Base-by-base conservation (phyloP, 1,284 basidiomycete species). In the Rhodotorula sp. region DNA sequence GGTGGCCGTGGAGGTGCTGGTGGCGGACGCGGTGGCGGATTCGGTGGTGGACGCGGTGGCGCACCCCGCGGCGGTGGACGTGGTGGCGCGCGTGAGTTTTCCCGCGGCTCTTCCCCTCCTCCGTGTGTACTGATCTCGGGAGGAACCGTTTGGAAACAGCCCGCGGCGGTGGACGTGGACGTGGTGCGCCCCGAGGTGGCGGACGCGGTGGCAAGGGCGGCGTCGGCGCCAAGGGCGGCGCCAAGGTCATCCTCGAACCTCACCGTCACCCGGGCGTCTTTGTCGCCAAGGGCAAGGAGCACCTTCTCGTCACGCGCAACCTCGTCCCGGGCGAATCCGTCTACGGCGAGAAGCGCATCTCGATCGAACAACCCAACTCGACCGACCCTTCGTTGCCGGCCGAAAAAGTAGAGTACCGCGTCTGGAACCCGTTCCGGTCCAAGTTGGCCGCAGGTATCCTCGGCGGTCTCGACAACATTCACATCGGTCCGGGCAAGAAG, bases 401-500 rank as follows among this genome's bases (percentile, higher is more conserved):
- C 69, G 90, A 91, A 62, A 99, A 99, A 85, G 86, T 89, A 77
- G 95, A 99, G 83, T 99, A 98, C 84, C 87, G 95, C 72, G 96
- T 99, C 48, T 99, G 95, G 95, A 99, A 99, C 84, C 96, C 95
- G 68, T 99, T 99, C 89, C 87, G 96, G 77, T 90, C 87, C 80
- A 99, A 99, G 86, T 83, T 99, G 77, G 96, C 95, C 48, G 95
- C 95, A 54, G 96, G 95, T 83, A 91, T 99, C 65, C 85, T 99
- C 69, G 93, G 94, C 79, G 96, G 95, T 81, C 84, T 99, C 80
- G 95, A 97, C 80, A 83, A 93, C 77, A 94, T 99, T 77, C 94
- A 87, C 83, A 95, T 99, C 79, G 87, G 85, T 71, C 95, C 96
- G 54, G 95, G 96, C 76, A 89, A 89, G 79, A 98, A 97, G 85